Conservation (phyloP, 108 stramenopile genomes). For the Epithemia pelagica region DNA sequence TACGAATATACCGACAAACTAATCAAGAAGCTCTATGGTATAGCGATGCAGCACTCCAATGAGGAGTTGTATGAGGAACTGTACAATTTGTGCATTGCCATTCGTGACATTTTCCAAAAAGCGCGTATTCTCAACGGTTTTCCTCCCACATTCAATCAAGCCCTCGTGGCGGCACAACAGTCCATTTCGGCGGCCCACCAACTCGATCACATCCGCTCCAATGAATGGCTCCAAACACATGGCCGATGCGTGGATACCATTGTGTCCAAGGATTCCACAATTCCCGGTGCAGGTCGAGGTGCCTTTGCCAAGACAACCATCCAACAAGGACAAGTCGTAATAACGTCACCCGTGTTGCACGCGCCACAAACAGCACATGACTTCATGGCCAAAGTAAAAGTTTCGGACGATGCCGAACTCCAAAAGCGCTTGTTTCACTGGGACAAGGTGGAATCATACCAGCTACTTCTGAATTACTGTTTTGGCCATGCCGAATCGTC, state of each 20-base stretch:
- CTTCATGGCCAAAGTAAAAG: slow-evolving; percentile 26
- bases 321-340: slow-evolving; percentile 32
- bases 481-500: slow-evolving; percentile 54
- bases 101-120: slow-evolving; percentile 11
- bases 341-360: slow-evolving; percentile 50
- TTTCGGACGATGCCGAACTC: slow-evolving; percentile 24
- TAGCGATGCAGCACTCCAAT: background rate
- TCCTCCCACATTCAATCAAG: slow-evolving; percentile 13
- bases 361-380: slow-evolving; percentile 27
- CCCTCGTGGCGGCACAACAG: slow-evolving; percentile 6
- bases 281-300: slow-evolving; percentile 55
- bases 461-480: slow-evolving; percentile 69
- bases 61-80: slow-evolving; percentile 17
- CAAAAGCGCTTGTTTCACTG: slow-evolving; percentile 8
- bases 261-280: slow-evolving; percentile 24
- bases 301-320: slow-evolving; percentile 58
- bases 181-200: slow-evolving; percentile 34
- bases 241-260: slow-evolving; percentile 53
- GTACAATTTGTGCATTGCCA: slow-evolving; percentile 8
- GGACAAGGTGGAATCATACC: slow-evolving; percentile 27
- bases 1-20: slow-evolving; percentile 8
- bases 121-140: slow-evolving; percentile 25
- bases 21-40: background rate
- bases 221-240: slow-evolving; percentile 20
- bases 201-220: slow-evolving; percentile 26